A percentile compares a stretch with the other conserved stretches of the same genome.
Conservation (phyloP, 148 eudicot genomes). For the Bassia scoparia region DNA sequence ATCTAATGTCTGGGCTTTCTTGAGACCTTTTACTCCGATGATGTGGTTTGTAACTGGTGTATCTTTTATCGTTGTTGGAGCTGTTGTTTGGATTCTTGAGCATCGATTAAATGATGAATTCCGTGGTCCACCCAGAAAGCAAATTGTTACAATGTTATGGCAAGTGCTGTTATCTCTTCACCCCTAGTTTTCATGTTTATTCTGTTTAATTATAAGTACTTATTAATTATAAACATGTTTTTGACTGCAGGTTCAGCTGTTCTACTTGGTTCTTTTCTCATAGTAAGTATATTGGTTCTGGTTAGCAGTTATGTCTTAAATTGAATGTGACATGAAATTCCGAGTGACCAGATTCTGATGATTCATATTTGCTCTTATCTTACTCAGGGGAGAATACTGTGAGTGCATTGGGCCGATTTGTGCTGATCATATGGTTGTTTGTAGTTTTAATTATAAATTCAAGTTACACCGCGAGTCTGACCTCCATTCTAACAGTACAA, state of each 20-base stretch:
- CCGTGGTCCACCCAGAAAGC: slow-evolving; percentile 64
- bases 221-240: slow-evolving; percentile 21
- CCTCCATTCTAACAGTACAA: slow-evolving; percentile 74
- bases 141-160: slow-evolving; percentile 55
- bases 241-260: slow-evolving; percentile 70
- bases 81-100: slow-evolving; percentile 68
- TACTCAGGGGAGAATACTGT: slow-evolving; percentile 55
- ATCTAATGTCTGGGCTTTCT: slow-evolving; percentile 61
- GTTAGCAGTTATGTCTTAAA: neutral
- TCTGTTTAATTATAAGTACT: neutral
- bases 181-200: neutral
- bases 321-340: neutral
- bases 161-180: slow-evolving; percentile 19
- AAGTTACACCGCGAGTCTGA: slow-evolving; percentile 70
- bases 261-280: slow-evolving; percentile 69
- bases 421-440: slow-evolving; percentile 71
- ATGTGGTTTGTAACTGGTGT: slow-evolving; percentile 55
- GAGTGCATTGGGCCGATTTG: slow-evolving; percentile 58
- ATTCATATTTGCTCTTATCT: slow-evolving; percentile 1
- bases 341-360: neutral
- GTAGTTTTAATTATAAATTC: slow-evolving; percentile 67
- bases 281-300: slow-evolving; percentile 42
- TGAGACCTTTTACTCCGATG: slow-evolving; percentile 49
- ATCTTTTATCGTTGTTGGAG: slow-evolving; percentile 52
- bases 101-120: slow-evolving; percentile 65